These are phyloP conservation scores for Corynespora cassiicola DNA, from an alignment of 2,329 filamentous ascomycete species.

Conservation along the genomic window DNA sequence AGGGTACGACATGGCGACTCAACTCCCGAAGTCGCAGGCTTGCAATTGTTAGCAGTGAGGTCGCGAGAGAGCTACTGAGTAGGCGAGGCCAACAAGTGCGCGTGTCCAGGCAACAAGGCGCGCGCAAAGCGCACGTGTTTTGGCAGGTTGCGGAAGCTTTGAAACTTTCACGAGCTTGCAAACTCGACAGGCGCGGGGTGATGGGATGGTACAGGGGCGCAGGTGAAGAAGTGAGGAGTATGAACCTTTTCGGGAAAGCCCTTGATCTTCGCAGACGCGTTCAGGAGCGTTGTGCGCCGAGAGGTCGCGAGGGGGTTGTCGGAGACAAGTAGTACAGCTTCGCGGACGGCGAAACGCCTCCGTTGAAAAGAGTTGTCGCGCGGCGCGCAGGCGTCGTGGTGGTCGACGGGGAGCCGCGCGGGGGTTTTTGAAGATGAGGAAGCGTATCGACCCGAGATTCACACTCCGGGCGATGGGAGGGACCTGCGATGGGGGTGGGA, in stretches of 20 bases:
- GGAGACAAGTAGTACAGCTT: conserved; percentile 30
- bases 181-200: too few relatives aligned
- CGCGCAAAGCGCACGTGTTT: too few relatives aligned
- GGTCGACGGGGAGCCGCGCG: conserved; percentile 15
- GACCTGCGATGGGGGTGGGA: conserved; percentile 31
- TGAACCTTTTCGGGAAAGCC: too few relatives aligned
- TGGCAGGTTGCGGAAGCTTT: too few relatives aligned
- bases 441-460: conserved; percentile 26
- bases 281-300: too few relatives aligned
- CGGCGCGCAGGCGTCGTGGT: conserved; percentile 21
- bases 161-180: too few relatives aligned
- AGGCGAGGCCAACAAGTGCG: background rate
- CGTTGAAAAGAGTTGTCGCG: conserved; percentile 26
- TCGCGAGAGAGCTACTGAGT: too few relatives aligned
- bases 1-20: conserved; percentile 12
- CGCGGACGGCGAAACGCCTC: conserved; percentile 31
- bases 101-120: too few relatives aligned
- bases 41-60: background rate
- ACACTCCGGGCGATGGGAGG: conserved; percentile 35
- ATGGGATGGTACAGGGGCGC: too few relatives aligned
- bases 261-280: too few relatives aligned
- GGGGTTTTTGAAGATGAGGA: conserved; percentile 15
- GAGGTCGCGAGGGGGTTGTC: conserved; percentile 25
- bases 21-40: background rate
- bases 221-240: too few relatives aligned